Evolutionary conservation across 2,329 filamentous ascomycete species (phyloP).

Genomic region (Pseudogymnoascus sp.): DNA sequence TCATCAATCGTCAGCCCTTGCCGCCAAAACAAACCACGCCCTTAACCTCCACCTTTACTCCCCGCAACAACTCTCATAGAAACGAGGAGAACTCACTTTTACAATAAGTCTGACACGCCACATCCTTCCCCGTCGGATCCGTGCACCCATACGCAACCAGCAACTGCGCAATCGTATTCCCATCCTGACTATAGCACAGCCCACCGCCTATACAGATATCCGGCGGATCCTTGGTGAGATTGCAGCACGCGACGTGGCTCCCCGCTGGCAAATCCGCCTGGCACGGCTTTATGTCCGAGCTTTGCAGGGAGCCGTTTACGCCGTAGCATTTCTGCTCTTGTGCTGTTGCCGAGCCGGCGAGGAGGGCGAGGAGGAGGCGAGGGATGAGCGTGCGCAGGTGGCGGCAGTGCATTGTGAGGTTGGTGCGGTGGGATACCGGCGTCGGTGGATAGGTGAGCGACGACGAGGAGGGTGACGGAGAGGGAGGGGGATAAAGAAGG

Average conservation of each 20-base stretch:
- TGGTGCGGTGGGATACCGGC: no score
- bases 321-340: background rate
- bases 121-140: background rate
- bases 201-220: background rate
- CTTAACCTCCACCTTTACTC: no score
- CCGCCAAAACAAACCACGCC: no score
- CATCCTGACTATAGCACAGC: background rate
- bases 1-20: background rate
- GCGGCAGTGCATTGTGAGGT: background rate
- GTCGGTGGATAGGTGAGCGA: background rate
- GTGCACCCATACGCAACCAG: background rate
- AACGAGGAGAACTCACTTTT: background rate
- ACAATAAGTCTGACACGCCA: background rate
- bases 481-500: constrained; percentile 18
- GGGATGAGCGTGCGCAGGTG: background rate
- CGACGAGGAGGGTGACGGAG: background rate
- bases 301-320: background rate
- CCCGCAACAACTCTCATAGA: background rate
- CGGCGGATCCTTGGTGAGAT: background rate
- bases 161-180: background rate
- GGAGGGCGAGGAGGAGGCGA: background rate
- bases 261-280: background rate
- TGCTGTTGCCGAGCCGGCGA: background rate
- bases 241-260: background rate
- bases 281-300: background rate